Percentiles rank a stretch among this genome's conserved stretches.
phyloP scores from a whole-genome alignment of 306 rosid species.

The Ceratonia siliqua region DNA sequence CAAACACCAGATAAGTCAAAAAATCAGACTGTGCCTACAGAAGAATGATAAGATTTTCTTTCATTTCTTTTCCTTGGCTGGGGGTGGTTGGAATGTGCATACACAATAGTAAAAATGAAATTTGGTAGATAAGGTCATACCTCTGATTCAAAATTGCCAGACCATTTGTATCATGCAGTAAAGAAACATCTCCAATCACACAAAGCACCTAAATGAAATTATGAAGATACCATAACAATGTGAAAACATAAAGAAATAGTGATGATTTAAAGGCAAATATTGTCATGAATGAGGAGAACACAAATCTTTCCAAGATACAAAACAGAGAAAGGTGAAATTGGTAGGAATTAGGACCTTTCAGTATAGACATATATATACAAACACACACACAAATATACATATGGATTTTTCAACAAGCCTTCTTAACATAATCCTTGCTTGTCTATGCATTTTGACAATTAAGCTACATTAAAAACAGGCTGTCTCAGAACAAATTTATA shows the following conservation, averaged over 20 bases:
- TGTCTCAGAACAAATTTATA: not conserved
- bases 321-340: not conserved
- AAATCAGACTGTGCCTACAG: not conserved
- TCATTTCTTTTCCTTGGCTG: not conserved
- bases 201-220: conserved; percentile 69
- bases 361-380: no score
- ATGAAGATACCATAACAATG: conserved; percentile 28
- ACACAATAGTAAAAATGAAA: conserved; percentile 24
- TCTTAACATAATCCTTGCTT: not conserved
- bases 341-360: not conserved
- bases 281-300: not conserved
- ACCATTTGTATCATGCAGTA: conserved; percentile 92
- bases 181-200: conserved; percentile 89
- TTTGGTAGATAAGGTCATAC: conserved; percentile 45
- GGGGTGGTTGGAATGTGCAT: not conserved
- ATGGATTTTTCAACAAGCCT: not conserved
- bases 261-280: not conserved
- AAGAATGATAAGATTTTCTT: not conserved
- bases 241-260: conserved; percentile 18
- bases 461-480: not conserved
- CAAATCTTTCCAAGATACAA: conserved; percentile 5
- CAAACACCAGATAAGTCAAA: not conserved
- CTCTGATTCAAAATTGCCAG: conserved; percentile 78
- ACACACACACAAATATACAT: not conserved
- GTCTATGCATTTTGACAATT: not conserved